phyloP scores from a whole-genome alignment of 2,329 filamentous ascomycete species.

The Bipolaris sorokiniana region DNA sequence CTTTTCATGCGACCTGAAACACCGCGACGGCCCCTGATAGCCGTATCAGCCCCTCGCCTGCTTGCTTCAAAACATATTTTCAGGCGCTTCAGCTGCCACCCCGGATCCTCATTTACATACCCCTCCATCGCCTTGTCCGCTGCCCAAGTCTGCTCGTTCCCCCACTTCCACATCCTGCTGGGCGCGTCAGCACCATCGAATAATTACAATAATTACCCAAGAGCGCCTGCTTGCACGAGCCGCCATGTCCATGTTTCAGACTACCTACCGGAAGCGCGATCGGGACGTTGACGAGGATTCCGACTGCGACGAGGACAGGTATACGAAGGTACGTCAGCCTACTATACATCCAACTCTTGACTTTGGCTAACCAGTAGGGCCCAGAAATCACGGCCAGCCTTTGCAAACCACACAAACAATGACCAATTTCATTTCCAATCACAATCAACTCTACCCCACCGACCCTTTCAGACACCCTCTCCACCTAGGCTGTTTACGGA shows the following conservation, averaged over 20 bases:
- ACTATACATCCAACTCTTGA: neutral
- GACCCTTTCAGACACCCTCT: slow-evolving; percentile 35
- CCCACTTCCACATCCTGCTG: slow-evolving; percentile 30
- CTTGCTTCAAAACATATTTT: slow-evolving; percentile 42
- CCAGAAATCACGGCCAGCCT: slow-evolving; percentile 42
- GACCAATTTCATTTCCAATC: slow-evolving; percentile 26
- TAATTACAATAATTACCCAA: neutral
- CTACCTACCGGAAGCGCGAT: slow-evolving; percentile 38
- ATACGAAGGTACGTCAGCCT: slow-evolving; percentile 35
- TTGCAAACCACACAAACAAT: slow-evolving; percentile 27
- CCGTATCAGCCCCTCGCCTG: slow-evolving; percentile 26
- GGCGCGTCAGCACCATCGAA: slow-evolving; percentile 23
- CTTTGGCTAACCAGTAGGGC: slow-evolving; percentile 15
- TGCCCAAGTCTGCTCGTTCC: slow-evolving; percentile 14
- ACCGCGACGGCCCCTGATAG: slow-evolving; percentile 42
- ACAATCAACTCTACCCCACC: slow-evolving; percentile 27
- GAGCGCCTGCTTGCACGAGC: slow-evolving; percentile 11
- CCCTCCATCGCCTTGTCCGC: slow-evolving; percentile 19
- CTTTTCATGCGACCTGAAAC: slow-evolving; percentile 44
- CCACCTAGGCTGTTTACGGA: slow-evolving; percentile 35
- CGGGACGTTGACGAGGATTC: slow-evolving; percentile 45
- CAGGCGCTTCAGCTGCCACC: slow-evolving; percentile 21
- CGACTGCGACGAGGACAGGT: slow-evolving; percentile 40
- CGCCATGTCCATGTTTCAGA: slow-evolving; percentile 43
- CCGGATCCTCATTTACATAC: slow-evolving; percentile 19